Evolutionary conservation across 2,329 filamentous ascomycete genomes (phyloP).

Genomic region (Amylocarpus encephaloides): DNA sequence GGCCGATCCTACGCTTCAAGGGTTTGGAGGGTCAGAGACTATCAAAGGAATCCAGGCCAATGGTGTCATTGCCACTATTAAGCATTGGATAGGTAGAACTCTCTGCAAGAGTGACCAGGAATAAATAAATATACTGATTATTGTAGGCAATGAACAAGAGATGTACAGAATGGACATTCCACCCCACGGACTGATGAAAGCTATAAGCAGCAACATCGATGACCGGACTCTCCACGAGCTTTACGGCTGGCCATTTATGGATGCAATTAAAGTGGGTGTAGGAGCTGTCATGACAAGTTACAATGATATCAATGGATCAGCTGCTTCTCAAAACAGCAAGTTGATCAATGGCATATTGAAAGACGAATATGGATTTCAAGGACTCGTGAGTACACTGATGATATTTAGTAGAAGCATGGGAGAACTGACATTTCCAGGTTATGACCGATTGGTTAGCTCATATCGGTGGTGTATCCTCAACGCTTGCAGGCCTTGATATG

Average conservation of each 20-base stretch:
- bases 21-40: slow-evolving; percentile 42
- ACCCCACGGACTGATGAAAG: slow-evolving; percentile 31
- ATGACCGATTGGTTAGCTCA: slow-evolving; percentile 67
- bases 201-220: slow-evolving; percentile 43
- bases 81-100: slow-evolving; percentile 46
- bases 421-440: slow-evolving; percentile 32
- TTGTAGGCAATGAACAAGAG: slow-evolving; percentile 34
- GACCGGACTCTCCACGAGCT: slow-evolving; percentile 56
- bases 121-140: slow-evolving; percentile 32
- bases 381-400: slow-evolving; percentile 28
- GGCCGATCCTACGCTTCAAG: slow-evolving; percentile 60
- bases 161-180: slow-evolving; percentile 28
- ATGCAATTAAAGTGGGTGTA: slow-evolving; percentile 61
- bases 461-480: slow-evolving; percentile 51
- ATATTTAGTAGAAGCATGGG: not conserved
- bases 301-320: slow-evolving; percentile 60
- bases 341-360: slow-evolving; percentile 65
- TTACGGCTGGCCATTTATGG: slow-evolving; percentile 53
- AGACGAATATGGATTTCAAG: slow-evolving; percentile 68
- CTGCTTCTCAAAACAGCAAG: slow-evolving; percentile 62
- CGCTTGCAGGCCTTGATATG: slow-evolving; percentile 61
- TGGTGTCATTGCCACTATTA: slow-evolving; percentile 50
- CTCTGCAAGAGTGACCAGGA: slow-evolving; percentile 31
- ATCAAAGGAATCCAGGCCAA: slow-evolving; percentile 51
- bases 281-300: slow-evolving; percentile 81